Conservation (phyloP, 768 basidiomycete species). For the Boletellus sp. region DNA sequence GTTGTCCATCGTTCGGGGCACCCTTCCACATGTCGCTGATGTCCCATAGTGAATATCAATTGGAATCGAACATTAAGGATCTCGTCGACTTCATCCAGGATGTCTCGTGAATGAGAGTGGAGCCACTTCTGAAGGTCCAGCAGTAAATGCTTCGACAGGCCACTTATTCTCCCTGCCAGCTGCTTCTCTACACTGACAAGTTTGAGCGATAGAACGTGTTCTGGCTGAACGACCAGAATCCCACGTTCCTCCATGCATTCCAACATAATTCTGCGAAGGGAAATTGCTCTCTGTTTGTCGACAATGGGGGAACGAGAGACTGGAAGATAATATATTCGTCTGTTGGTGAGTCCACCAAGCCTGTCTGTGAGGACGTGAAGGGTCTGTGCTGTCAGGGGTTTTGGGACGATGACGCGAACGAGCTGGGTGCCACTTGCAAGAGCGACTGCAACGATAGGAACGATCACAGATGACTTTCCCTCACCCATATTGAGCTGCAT, state of each 20-base stretch:
- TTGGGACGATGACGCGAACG: conserved; percentile 44
- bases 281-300: conserved; percentile 7
- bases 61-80: conserved; percentile 41
- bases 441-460: conserved; percentile 39
- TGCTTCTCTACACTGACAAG: conserved; percentile 32
- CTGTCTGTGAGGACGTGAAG: conserved; percentile 41
- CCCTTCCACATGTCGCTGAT: conserved; percentile 35
- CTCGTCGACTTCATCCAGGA: conserved; percentile 24
- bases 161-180: neutral
- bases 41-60: conserved; percentile 44
- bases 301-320: conserved; percentile 37
- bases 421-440: conserved; percentile 41
- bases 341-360: conserved; percentile 40
- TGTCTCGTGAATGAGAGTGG: conserved; percentile 13
- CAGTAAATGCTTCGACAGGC: conserved; percentile 18
- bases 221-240: conserved; percentile 44
- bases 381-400: conserved; percentile 42
- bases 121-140: conserved; percentile 21
- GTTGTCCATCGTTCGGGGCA: conserved; percentile 11
- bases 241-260: conserved; percentile 37
- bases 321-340: conserved; percentile 44
- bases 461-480: conserved; percentile 44
- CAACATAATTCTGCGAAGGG: conserved; percentile 18
- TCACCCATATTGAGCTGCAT: conserved; percentile 59
- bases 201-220: conserved; percentile 47